phyloP scores from a whole-genome alignment of 352 stramenopile species.

The Saprolegnia diclina region DNA sequence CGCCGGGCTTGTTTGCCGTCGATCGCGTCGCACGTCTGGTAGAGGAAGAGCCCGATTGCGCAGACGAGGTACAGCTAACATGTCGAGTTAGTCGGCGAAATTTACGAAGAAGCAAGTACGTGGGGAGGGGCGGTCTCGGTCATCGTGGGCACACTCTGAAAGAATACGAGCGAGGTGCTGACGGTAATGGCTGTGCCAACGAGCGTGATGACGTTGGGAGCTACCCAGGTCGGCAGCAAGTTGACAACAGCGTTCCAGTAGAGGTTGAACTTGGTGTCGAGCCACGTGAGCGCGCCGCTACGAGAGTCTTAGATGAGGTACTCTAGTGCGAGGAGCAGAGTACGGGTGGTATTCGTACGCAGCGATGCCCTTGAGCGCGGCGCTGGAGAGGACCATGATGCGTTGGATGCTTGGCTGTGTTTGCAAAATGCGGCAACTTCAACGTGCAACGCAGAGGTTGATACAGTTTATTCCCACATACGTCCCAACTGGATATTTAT shows the following conservation, averaged over 20 bases:
- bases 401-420: too few relatives aligned
- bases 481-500: too few relatives aligned
- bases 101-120: too few relatives aligned
- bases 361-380: constrained; percentile 75
- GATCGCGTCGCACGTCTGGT: constrained; percentile 98
- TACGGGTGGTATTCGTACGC: constrained; percentile 85
- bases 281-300: constrained; percentile 78
- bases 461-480: too few relatives aligned
- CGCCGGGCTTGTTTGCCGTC: constrained; percentile 98
- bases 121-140: not conserved
- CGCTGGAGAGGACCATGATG: constrained; percentile 33
- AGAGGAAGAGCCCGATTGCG: constrained; percentile 79
- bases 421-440: too few relatives aligned
- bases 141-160: not conserved
- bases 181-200: constrained; percentile 50
- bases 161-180: not conserved
- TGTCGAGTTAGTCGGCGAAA: too few relatives aligned
- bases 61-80: constrained; percentile 69
- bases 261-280: constrained; percentile 83
- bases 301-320: constrained; percentile 8
- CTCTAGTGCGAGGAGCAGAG: constrained; percentile 29
- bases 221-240: constrained; percentile 81
- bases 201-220: constrained; percentile 88
- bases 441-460: too few relatives aligned
- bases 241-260: constrained; percentile 82